Evolutionary conservation across 2,329 filamentous ascomycete genomes (phyloP).

Genomic region (Byssoonygena ceratinophila): DNA sequence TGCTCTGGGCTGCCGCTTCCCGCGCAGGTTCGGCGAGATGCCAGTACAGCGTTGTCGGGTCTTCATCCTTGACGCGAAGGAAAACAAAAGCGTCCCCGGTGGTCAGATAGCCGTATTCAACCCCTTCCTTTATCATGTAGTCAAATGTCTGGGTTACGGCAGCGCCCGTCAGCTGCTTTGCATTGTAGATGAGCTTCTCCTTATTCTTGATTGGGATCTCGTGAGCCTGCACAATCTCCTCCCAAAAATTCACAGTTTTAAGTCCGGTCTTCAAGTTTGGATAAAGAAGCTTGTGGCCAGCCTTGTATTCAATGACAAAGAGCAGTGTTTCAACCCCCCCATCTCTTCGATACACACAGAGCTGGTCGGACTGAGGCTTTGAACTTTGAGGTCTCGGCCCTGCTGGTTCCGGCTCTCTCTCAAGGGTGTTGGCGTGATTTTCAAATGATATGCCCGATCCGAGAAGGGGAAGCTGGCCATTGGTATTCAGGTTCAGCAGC

Average conservation of each 20-base stretch:
- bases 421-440: slow-evolving; percentile 2
- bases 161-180: slow-evolving; percentile 1
- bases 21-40: not conserved
- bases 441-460: slow-evolving; percentile 2
- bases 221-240: slow-evolving; percentile 7
- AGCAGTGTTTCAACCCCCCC: not conserved
- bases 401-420: not conserved
- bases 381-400: too few species aligned
- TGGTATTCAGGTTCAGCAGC: not conserved
- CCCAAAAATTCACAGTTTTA: slow-evolving; percentile 4
- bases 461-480: not conserved
- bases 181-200: not conserved
- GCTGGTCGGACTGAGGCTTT: slow-evolving; percentile 1
- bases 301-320: slow-evolving; percentile 11
- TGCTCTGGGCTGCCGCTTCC: not conserved
- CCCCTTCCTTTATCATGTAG: slow-evolving; percentile 11
- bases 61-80: slow-evolving; percentile 5
- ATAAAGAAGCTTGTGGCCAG: slow-evolving; percentile 5
- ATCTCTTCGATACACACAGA: slow-evolving; percentile 3
- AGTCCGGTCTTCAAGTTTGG: not conserved
- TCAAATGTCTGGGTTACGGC: slow-evolving; percentile 12
- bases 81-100: slow-evolving; percentile 5
- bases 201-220: not conserved
- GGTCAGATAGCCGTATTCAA: slow-evolving; percentile 11
- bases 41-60: slow-evolving; percentile 9